Percentiles rank a stretch among this genome's conserved stretches.
Conservation (phyloP, 257 asterid species). For the Ligustrum vulgare region DNA sequence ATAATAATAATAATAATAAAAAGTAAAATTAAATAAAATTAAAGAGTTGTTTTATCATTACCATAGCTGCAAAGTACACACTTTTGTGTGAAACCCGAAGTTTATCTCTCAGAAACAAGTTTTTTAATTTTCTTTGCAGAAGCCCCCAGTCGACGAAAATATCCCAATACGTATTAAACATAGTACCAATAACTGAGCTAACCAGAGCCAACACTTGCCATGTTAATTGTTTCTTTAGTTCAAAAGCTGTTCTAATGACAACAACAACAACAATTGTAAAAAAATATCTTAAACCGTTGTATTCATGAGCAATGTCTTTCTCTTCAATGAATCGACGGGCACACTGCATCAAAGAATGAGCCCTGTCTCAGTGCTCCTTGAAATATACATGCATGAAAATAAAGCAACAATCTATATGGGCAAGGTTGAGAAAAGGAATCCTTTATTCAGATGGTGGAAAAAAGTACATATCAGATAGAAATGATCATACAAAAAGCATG, state of each 20-base stretch:
- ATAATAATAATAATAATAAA: no score
- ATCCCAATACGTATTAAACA: conserved; percentile 78
- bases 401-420: background rate
- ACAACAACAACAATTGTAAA: conserved; percentile 77
- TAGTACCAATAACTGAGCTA: conserved; percentile 58
- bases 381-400: no score
- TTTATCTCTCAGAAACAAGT: conserved; percentile 63
- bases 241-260: conserved; percentile 65
- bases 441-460: background rate
- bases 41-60: conserved; percentile 23
- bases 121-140: conserved; percentile 61
- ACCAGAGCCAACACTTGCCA: conserved; percentile 68
- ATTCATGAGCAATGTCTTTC: conserved; percentile 51
- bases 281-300: conserved; percentile 70
- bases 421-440: background rate
- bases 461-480: background rate
- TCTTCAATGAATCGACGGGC: conserved; percentile 74
- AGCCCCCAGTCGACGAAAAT: conserved; percentile 86
- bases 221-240: conserved; percentile 40
- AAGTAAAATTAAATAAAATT: no score
- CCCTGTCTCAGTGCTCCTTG: no score
- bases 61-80: conserved; percentile 70
- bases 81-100: conserved; percentile 51
- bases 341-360: no score
- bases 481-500: background rate